Conservation (phyloP, 2,329 filamentous ascomycete genomes). For the Pyrenophora seminiperda region DNA sequence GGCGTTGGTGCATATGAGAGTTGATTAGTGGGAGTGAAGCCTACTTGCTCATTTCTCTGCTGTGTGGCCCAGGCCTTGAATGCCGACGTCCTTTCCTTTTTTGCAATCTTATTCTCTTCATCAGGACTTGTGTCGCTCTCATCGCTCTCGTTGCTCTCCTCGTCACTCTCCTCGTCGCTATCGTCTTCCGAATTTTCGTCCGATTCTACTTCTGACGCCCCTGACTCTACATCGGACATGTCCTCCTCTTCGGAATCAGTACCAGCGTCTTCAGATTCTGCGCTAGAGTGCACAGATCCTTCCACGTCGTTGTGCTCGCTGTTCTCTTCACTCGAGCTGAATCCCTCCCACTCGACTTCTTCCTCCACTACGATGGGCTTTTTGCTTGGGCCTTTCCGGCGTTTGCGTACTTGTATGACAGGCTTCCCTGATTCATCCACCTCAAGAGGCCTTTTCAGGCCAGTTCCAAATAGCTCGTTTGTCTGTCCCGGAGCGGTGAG, state of each 20-base stretch:
- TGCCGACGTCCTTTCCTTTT: constrained; percentile 62
- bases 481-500: constrained; percentile 4
- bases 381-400: constrained; percentile 58
- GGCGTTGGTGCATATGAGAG: constrained; percentile 54
- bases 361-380: constrained; percentile 45
- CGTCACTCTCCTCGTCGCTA: constrained; percentile 40
- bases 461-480: constrained; percentile 64
- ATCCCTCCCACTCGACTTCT: constrained; percentile 66
- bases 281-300: constrained; percentile 7
- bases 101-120: constrained; percentile 46
- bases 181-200: constrained; percentile 48
- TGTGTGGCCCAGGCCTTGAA: constrained; percentile 95
- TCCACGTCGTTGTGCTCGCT: constrained; percentile 35
- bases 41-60: constrained; percentile 82
- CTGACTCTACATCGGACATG: constrained; percentile 27
- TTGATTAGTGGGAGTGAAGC: constrained; percentile 61
- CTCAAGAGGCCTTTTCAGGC: constrained; percentile 85
- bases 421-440: constrained; percentile 79
- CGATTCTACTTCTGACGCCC: constrained; percentile 17
- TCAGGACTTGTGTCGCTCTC: constrained; percentile 39
- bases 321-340: constrained; percentile 57
- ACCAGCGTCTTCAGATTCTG: constrained; percentile 16
- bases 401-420: constrained; percentile 81
- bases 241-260: constrained; percentile 10
- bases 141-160: too few relatives aligned